A percentile compares a stretch with the other conserved stretches of the same genome.
These are phyloP conservation scores for Trichoderma arundinaceum DNA, from an alignment of 2,329 filamentous ascomycete genomes.

Conservation along the genomic window DNA sequence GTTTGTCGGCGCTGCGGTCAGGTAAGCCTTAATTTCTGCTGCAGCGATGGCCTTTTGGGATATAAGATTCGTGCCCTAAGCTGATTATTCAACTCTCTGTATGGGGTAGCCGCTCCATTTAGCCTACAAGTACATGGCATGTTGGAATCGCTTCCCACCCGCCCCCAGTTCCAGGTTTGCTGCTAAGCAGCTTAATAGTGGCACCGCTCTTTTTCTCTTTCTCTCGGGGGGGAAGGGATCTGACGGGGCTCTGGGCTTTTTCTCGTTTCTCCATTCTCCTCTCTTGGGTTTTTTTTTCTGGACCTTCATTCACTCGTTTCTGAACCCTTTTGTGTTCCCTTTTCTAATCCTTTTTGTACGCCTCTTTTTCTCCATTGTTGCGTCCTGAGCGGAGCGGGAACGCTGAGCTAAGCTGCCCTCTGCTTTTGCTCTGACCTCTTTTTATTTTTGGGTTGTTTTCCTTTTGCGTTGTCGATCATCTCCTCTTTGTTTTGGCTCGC, in stretches of 20 bases:
- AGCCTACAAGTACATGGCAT: too few species aligned
- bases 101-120: neutral
- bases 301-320: constrained; percentile 2
- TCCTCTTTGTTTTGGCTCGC: neutral
- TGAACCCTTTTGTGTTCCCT: neutral
- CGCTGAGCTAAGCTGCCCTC: constrained; percentile 1
- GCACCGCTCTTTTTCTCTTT: neutral
- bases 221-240: neutral
- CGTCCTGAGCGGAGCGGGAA: constrained; percentile 6
- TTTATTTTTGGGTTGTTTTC: too few species aligned
- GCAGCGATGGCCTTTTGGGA: too few species aligned
- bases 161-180: too few species aligned
- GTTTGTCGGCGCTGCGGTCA: too few species aligned
- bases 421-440: neutral
- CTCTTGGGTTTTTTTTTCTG: neutral
- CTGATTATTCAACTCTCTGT: neutral
- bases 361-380: neutral
- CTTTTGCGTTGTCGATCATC: neutral
- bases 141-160: too few species aligned
- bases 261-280: neutral
- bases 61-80: too few species aligned
- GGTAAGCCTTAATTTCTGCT: too few species aligned
- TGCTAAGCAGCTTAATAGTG: constrained; percentile 11
- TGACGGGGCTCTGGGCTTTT: constrained; percentile 6
- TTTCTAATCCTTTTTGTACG: neutral